These are phyloP conservation scores for Platismatia glauca DNA, from an alignment of 495 filamentous ascomycete species.

Conservation along the genomic window DNA sequence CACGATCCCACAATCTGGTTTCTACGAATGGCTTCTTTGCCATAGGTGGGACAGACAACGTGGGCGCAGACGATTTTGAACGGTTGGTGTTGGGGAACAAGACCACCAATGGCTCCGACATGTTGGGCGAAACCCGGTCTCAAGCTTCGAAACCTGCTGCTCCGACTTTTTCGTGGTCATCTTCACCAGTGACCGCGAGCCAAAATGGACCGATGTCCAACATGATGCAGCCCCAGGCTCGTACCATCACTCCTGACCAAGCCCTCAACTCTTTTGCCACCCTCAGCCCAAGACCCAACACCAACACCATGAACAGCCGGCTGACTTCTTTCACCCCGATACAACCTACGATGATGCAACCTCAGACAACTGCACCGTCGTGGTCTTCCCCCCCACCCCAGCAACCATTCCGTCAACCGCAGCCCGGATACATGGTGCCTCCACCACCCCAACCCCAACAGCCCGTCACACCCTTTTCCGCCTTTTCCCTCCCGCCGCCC, in stretches of 20 bases:
- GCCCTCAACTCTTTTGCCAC: slow-evolving; percentile 42
- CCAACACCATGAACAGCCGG: slow-evolving; percentile 10
- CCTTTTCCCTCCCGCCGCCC: slow-evolving; percentile 43
- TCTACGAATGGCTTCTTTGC: slow-evolving; percentile 27
- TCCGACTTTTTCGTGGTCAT: slow-evolving; percentile 44
- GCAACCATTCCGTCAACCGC: slow-evolving; percentile 28
- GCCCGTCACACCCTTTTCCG: slow-evolving; percentile 19
- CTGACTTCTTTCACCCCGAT: slow-evolving; percentile 17
- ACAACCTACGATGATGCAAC: slow-evolving; percentile 14
- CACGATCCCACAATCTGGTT: slow-evolving; percentile 34
- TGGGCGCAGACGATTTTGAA: slow-evolving; percentile 69
- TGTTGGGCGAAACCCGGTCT: slow-evolving; percentile 31
- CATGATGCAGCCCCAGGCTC: slow-evolving; percentile 29
- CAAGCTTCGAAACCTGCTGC: slow-evolving; percentile 25
- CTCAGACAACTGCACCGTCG: background rate
- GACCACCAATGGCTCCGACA: slow-evolving; percentile 27
- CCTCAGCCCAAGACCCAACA: slow-evolving; percentile 25
- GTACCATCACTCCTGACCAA: slow-evolving; percentile 47
- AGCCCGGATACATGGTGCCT: slow-evolving; percentile 1
- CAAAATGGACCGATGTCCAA: slow-evolving; percentile 24
- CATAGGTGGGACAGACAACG: slow-evolving; percentile 30
- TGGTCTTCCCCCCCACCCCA: background rate
- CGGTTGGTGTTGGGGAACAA: slow-evolving; percentile 67
- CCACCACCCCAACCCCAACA: slow-evolving; percentile 6
- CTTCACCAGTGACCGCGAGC: slow-evolving; percentile 15